Evolutionary conservation across 1,139 yeast species (phyloP), one percentile per base, ranked within the genome.

Genomic region (Sugiyamaella neomexicana): DNA sequence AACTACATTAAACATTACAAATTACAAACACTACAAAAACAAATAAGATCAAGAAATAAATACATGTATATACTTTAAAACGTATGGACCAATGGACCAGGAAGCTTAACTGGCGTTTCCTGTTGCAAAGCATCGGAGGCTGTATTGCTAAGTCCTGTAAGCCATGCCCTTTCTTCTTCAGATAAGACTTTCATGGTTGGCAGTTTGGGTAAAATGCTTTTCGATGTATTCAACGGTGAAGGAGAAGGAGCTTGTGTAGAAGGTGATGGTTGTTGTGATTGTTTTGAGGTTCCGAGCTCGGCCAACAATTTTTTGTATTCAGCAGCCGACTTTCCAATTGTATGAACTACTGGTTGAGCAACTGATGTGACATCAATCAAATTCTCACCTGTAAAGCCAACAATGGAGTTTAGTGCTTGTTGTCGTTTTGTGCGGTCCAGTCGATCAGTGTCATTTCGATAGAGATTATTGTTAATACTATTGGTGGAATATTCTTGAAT

Each of bases 361-460:
- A 62, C 63, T 7, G 65, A 57, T 15, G 62, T 58, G 9, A 64
- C 62, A 45, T 65, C 65, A 27, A 65, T 64, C 31, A 65, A 55
- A 40, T 62, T 63, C 32, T 60, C 56, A 7, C 66, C 66, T 1
- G 65, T 62, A 47, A 59, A 59, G 16, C 58, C 56, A 2, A 65
- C 66, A 39, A 65, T 64, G 31, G 56, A 56, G 36, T 53, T 39
- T n/a, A 53, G 38, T n/a, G 53, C 47, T 31, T 53, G 53, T 25
- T 53, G 55, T 6, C 55, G 46, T 27, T 52, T 43, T 8, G 46
- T 46, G 13, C 42, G 23, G 37, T 49, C 52, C 12, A 40, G 20
- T 23, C 46, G 46, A n/a, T 48, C 50, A 2, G 46, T 47, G 42
- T 51, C 54, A 8, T 13, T 34, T 37, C 32, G 41, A 34, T 27